Evolutionary conservation across 305 asterid species (phyloP), one percentile per base, ranked within the genome.

Genomic region (Fraxinus angustifolia): DNA sequence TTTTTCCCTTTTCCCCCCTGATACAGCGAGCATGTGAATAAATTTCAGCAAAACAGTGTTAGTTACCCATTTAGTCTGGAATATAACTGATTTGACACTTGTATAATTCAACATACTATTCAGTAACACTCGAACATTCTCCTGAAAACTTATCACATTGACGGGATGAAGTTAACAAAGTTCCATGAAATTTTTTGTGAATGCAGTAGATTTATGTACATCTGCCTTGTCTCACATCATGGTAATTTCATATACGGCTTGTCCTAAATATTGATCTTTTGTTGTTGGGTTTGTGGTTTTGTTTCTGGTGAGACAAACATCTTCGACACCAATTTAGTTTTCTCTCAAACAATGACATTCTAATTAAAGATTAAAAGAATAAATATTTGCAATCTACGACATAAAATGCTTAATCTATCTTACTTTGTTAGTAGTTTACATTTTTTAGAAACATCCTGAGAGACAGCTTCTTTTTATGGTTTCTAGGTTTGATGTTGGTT

Each of bases 401-500:
- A 53, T 7, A 53, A 4, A 75, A 1, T 45, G 28, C 36, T 36
- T 26, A 14, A 17, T 71, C 21, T 79, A 14, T 45, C 16, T 72
- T 78, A n/a, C 73, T 78, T 26, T 19, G 70, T 65, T 30, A 53
- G 72, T 67, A 33, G 82, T 19, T 45, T 65, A 17, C 75, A 33
- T 45, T 12, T 34, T 50, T 67, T 33, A 33, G 70, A 14, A 56
- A 70, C 33, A 58, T 21, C 56, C 56, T 82, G 76, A 81, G 71
- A 60, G 79, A 30, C 53, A 40, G 77, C 77, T 79, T 60, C 70
- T 45, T 84, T 53, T 82, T 79, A 45, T 81, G 78, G 40, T 16
- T 86, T 84, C 79, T 84, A 93, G 97, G 96, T 94, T 85, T 83
- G 97, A 94, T 80, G 97, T 94, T 30, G 93, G 81, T 68, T 60